A percentile compares a stretch with the other conserved stretches of the same genome.
Evolutionary conservation across 805 yeast genomes (phyloP).

Genomic region (Yarrowia keelungensis): DNA sequence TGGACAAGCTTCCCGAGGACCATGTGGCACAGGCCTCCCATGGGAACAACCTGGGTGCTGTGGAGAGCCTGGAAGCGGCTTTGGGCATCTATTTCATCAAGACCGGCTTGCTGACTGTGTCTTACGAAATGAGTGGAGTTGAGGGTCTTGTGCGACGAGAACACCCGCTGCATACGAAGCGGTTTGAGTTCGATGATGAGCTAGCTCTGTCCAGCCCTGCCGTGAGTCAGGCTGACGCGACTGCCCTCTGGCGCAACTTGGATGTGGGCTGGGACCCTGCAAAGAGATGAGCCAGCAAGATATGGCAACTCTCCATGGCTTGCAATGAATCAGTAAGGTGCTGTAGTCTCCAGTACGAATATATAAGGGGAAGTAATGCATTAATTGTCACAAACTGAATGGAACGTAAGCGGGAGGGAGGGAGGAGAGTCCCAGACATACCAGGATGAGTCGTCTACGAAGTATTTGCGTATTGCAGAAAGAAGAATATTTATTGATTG

Average conservation of each 20-base stretch:
- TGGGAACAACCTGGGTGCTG: constrained; percentile 8
- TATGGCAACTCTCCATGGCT: constrained; percentile 2
- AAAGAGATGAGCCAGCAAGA: neutral
- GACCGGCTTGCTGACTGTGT: constrained; percentile 17
- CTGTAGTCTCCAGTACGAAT: neutral
- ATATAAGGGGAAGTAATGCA: too few relatives aligned
- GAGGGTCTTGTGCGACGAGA: constrained; percentile 25
- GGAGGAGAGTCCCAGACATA: too few relatives aligned
- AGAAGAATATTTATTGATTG: neutral
- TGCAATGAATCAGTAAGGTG: neutral
- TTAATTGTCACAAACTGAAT: too few relatives aligned
- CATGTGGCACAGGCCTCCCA: constrained; percentile 10
- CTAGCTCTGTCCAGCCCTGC: constrained; percentile 5
- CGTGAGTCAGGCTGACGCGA: constrained; percentile 18
- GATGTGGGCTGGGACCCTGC: constrained; percentile 15
- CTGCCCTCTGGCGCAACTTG: constrained; percentile 10
- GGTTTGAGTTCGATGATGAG: constrained; percentile 24
- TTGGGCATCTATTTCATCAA: constrained; percentile 13
- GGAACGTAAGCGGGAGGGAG: neutral
- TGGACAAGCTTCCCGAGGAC: constrained; percentile 10
- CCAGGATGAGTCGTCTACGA: too few relatives aligned
- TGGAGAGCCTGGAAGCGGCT: constrained; percentile 29
- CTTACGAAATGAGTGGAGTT: constrained; percentile 30
- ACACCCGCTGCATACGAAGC: constrained; percentile 16
- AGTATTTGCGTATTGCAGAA: neutral